phyloP scores from a whole-genome alignment of 1,139 yeast genomes.

The Suhomyces ambrosiae region DNA sequence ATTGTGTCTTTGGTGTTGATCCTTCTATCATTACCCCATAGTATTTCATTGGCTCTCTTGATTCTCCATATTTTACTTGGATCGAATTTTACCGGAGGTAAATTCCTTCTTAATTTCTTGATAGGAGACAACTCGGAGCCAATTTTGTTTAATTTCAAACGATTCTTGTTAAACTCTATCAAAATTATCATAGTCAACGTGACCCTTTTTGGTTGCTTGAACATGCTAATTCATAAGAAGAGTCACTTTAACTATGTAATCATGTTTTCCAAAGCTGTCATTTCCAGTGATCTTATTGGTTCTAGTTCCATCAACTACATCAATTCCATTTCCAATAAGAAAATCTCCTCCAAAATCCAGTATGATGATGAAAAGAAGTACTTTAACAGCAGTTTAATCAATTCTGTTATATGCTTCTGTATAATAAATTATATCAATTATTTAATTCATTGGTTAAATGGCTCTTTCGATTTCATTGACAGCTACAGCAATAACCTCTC shows the following conservation, averaged over 20 bases:
- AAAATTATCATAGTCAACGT: conserved; percentile 30
- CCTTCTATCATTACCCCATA: conserved; percentile 43
- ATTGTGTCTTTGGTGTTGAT: conserved; percentile 46
- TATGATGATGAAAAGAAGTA: conserved; percentile 21
- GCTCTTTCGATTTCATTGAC: conserved; percentile 15
- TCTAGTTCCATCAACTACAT: conserved; percentile 28
- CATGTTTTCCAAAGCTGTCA: conserved; percentile 50
- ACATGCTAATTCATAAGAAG: conserved; percentile 33
- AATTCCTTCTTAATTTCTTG: conserved; percentile 37
- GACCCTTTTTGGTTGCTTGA: conserved; percentile 31
- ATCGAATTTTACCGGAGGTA: conserved; percentile 45
- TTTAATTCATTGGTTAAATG: conserved; percentile 21
- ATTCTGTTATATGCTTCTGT: conserved; percentile 33
- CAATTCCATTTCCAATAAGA: conserved; percentile 19
- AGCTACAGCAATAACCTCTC: conserved; percentile 14
- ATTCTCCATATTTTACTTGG: conserved; percentile 44
- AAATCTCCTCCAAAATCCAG: conserved; percentile 15
- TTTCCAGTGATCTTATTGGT: conserved; percentile 55
- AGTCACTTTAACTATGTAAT: conserved; percentile 41
- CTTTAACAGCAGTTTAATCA: conserved; percentile 25
- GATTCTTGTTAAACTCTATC: conserved; percentile 5
- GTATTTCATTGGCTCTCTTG: conserved; percentile 41
- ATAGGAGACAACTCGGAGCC: conserved; percentile 13
- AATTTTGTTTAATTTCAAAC: conserved; percentile 6
- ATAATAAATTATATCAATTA: conserved; percentile 35